Evolutionary conservation across 1,284 basidiomycete species (phyloP), one percentile per base, ranked within the genome.

Genomic region (Ganoderma sinense): DNA sequence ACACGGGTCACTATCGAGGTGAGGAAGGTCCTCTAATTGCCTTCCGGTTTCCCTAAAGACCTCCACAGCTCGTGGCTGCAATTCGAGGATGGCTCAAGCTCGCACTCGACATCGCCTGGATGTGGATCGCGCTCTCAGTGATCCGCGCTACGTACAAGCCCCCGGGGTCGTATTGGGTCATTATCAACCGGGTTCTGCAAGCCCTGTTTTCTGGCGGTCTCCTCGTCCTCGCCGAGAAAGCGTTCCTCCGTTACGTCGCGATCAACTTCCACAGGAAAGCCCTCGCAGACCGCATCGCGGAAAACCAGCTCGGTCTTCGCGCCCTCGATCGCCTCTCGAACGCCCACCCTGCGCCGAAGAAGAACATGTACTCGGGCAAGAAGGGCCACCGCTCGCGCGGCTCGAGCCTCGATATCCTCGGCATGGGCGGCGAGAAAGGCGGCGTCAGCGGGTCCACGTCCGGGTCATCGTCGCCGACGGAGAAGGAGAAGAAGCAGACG

Each of bases 241-340:
- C 92, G 53, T 89, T 91, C 77, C 79, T 94, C 39, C 90, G 89
- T 74, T 90, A 91, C 72, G 87, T 93, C 56, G 91, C 92, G n/a
- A 93, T 93, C 80, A 90, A 88, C 74, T 94, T 94, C 77, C 92
- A 94, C 78, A 84, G 88, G 73, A 91, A 87, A 72, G 92, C 92
- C 7, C 85, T 94, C 36, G 88, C 91, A 26, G 92, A 94, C 66
- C 89, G 92, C 61, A 80, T 94, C 26, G 82, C 84, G 4, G 92
- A 93, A 78, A 94, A 94, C 74, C 85, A 86, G 36, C 80, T 91
- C 43, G 92, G 89, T 18, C 82, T 94, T 39, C 89, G 86, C 74
- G 91, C 90, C 1, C 84, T 94, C 23, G 92, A 94, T 77, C 83
- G 85, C 29, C 84, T 94, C 29, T 92, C 91, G 2, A 90, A 91